These are phyloP conservation scores for Fusarium chaquense DNA, from an alignment of 2,329 filamentous ascomycete genomes.

Conservation along the genomic window DNA sequence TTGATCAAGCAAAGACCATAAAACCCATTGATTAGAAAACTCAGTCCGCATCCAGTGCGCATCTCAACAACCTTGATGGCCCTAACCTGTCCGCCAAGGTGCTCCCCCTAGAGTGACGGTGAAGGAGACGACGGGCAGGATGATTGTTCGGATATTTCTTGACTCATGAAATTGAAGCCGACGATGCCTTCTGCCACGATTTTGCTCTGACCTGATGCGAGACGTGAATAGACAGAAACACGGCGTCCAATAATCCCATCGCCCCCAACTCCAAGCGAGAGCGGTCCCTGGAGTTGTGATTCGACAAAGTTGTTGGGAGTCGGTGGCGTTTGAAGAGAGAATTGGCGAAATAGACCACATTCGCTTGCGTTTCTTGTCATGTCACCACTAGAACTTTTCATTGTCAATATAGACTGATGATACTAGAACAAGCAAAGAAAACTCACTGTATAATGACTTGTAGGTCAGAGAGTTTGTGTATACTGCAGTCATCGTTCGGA, in stretches of 20 bases:
- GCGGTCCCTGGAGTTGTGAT: constrained; percentile 52
- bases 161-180: constrained; percentile 58
- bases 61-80: constrained; percentile 40
- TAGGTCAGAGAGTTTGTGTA: constrained; percentile 42
- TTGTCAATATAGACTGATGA: constrained; percentile 10
- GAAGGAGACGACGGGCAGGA: constrained; percentile 24
- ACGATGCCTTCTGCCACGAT: constrained; percentile 63
- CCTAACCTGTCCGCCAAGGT: background rate
- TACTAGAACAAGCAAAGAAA: accelerated
- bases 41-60: background rate
- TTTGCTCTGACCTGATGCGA: constrained; percentile 40
- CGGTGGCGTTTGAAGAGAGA: constrained; percentile 48
- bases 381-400: constrained; percentile 56
- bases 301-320: constrained; percentile 48
- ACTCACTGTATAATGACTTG: constrained; percentile 61
- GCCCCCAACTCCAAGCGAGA: constrained; percentile 59
- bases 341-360: constrained; percentile 58
- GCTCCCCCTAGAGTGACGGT: constrained; percentile 19
- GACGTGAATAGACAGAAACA: constrained; percentile 56
- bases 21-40: background rate
- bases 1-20: background rate
- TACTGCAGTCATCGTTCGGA: constrained; percentile 41
- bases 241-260: constrained; percentile 63
- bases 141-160: background rate
- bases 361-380: constrained; percentile 55